A percentile compares a stretch with the other conserved stretches of the same genome.
These are phyloP conservation scores for Actinomucor elegans DNA, from an alignment of 371 early-diverging fungal genomes.

Conservation along the genomic window DNA sequence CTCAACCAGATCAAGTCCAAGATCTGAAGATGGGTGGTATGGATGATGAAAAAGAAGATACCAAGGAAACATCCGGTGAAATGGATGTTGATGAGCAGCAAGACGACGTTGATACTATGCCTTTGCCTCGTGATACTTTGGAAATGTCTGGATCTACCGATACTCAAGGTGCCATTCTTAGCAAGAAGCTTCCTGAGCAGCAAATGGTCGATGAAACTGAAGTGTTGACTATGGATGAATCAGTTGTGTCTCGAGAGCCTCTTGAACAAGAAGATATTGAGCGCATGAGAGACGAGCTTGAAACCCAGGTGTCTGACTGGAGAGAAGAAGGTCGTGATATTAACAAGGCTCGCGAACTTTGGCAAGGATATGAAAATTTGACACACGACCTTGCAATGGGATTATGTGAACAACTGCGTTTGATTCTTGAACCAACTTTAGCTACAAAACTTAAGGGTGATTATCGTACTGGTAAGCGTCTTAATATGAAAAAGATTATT, in stretches of 20 bases:
- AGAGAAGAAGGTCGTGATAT: slow-evolving; percentile 60
- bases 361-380: slow-evolving; percentile 87
- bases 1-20: slow-evolving; percentile 73
- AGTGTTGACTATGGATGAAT: slow-evolving; percentile 42
- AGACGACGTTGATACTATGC: slow-evolving; percentile 37
- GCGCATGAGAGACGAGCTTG: slow-evolving; percentile 60
- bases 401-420: slow-evolving; percentile 93
- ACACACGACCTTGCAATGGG: slow-evolving; percentile 88
- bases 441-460: slow-evolving; percentile 98
- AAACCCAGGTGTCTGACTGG: slow-evolving; percentile 58
- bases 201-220: slow-evolving; percentile 31
- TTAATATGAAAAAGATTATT: slow-evolving; percentile 99
- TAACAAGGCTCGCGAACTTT: slow-evolving; percentile 74
- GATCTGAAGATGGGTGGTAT: slow-evolving; percentile 57
- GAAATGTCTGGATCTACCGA: slow-evolving; percentile 31
- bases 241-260: slow-evolving; percentile 55
- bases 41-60: slow-evolving; percentile 55
- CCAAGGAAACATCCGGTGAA: slow-evolving; percentile 54
- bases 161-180: slow-evolving; percentile 37
- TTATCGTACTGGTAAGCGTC: slow-evolving; percentile 98
- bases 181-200: slow-evolving; percentile 32
- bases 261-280: slow-evolving; percentile 63
- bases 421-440: slow-evolving; percentile 96
- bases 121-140: slow-evolving; percentile 38
- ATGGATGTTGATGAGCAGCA: slow-evolving; percentile 58